phyloP scores from a whole-genome alignment of 768 basidiomycete species.

The Phallus indusiatus region DNA sequence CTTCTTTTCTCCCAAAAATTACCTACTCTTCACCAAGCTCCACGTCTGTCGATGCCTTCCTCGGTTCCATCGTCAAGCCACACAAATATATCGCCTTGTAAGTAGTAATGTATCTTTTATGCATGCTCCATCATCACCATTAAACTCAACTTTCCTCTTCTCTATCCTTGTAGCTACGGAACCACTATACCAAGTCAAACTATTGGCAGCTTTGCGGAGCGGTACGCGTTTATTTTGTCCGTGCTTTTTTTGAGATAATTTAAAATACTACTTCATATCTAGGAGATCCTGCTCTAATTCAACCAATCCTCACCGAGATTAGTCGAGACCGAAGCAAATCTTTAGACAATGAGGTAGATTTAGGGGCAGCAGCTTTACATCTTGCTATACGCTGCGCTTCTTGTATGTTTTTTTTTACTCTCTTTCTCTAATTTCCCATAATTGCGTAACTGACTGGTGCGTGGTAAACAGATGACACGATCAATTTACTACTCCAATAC shows the following conservation, averaged over 20 bases:
- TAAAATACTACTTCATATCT: neutral
- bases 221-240: constrained; percentile 28
- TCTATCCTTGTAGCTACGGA: constrained; percentile 15
- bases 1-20: neutral
- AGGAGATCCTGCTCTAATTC: constrained; percentile 76
- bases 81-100: neutral
- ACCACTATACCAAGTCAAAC: constrained; percentile 55
- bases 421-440: neutral
- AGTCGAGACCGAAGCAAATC: constrained; percentile 51
- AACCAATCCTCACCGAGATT: constrained; percentile 72
- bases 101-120: neutral
- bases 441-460: constrained; percentile 4
- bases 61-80: neutral
- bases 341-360: constrained; percentile 41
- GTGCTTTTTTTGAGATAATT: neutral
- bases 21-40: neutral
- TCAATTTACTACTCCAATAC: constrained; percentile 58
- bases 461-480: constrained; percentile 43
- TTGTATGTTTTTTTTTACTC: constrained; percentile 41
- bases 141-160: neutral
- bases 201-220: constrained; percentile 51
- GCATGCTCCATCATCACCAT: neutral
- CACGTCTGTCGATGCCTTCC: neutral
- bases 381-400: constrained; percentile 77
- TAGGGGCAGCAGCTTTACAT: constrained; percentile 68